phyloP scores from a whole-genome alignment of 306 rosid genomes.

The Luffa aegyptiaca region DNA sequence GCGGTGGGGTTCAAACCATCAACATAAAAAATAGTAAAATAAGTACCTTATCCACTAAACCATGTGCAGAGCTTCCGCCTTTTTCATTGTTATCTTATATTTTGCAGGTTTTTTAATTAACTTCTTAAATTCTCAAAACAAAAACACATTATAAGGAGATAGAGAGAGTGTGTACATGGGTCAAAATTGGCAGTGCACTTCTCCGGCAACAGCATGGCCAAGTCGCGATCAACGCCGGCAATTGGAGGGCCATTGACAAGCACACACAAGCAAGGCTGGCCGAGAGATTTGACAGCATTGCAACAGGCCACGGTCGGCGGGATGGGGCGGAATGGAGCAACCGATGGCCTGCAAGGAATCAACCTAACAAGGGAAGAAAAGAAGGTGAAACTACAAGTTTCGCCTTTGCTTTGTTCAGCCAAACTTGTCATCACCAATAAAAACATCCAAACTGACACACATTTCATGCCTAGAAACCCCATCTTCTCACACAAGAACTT shows the following conservation, averaged over 20 bases:
- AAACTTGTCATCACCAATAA: constrained; percentile 18
- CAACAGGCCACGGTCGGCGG: constrained; percentile 12
- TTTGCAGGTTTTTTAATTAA: background rate
- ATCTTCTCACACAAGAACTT: background rate
- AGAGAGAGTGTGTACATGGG: constrained; percentile 37
- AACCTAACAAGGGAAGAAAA: constrained; percentile 74
- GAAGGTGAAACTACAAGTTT: constrained; percentile 57
- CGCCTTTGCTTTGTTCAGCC: constrained; percentile 29
- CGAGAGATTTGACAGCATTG: constrained; percentile 4
- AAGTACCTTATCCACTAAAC: too few species aligned
- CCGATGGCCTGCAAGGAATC: constrained; percentile 78
- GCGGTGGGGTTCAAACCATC: too few species aligned
- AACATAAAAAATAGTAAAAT: too few species aligned
- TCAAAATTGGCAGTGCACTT: constrained; percentile 64
- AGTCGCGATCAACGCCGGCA: constrained; percentile 65
- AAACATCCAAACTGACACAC: constrained; percentile 21
- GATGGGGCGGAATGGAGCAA: constrained; percentile 68
- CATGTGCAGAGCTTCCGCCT: too few species aligned
- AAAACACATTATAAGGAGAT: background rate
- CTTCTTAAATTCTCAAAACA: background rate
- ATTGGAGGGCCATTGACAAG: constrained; percentile 12
- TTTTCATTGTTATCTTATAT: background rate
- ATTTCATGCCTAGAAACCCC: constrained; percentile 25
- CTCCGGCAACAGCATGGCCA: constrained; percentile 70
- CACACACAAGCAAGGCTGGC: constrained; percentile 17